phyloP scores from a whole-genome alignment of 495 filamentous ascomycete species.

The Podospora bellae-mahoneyi region DNA sequence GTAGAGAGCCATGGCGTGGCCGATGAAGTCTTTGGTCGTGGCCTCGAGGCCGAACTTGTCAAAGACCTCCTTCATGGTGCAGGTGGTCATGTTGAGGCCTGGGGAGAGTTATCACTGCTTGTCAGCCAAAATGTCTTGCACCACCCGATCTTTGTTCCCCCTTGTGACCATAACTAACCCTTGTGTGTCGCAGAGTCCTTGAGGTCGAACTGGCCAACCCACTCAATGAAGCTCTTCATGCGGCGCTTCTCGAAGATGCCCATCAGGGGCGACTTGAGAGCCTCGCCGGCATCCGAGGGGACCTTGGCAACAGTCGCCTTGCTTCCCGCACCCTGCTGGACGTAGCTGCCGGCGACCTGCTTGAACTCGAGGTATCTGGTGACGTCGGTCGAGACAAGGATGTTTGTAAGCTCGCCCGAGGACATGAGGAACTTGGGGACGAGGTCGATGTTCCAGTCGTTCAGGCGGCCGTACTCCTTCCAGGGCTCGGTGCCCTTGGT shows the following conservation, averaged over 20 bases:
- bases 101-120: background rate
- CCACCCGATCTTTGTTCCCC: too few relatives aligned
- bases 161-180: conserved; percentile 50
- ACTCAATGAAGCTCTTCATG: conserved; percentile 95
- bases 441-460: conserved; percentile 99
- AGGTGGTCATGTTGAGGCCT: conserved; percentile 76
- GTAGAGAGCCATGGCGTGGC: conserved; percentile 97
- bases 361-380: conserved; percentile 98
- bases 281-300: conserved; percentile 88
- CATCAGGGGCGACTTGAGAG: conserved; percentile 89
- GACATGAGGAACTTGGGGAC: conserved; percentile 98
- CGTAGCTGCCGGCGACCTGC: conserved; percentile 96
- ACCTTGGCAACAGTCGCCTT: conserved; percentile 94
- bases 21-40: conserved; percentile 92
- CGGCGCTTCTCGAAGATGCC: conserved; percentile 95
- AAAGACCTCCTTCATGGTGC: conserved; percentile 95
- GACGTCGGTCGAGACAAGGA: conserved; percentile 93
- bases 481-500: conserved; percentile 80
- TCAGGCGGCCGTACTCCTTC: conserved; percentile 93
- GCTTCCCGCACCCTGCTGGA: conserved; percentile 77
- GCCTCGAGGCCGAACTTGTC: conserved; percentile 93
- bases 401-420: conserved; percentile 96
- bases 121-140: background rate
- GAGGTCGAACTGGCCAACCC: conserved; percentile 86
- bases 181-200: conserved; percentile 83